Evolutionary conservation across 2,329 filamentous ascomycete genomes (phyloP).

Genomic region (Colletotrichum gloeosporioides): DNA sequence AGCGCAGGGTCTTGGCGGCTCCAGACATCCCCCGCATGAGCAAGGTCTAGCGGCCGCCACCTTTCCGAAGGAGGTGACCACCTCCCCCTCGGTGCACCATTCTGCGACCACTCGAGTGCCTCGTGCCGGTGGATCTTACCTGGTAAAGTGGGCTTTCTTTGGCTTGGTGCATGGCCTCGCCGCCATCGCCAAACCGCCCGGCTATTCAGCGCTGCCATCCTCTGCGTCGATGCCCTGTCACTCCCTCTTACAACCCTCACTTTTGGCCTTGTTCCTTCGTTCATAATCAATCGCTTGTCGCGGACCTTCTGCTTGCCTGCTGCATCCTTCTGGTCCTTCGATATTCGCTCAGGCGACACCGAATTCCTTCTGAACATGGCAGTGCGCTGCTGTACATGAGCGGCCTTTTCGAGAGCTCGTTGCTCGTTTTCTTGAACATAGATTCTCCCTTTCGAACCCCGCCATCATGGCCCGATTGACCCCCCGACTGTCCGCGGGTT

Average conservation of each 20-base stretch:
- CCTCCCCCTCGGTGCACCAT: conserved; percentile 6
- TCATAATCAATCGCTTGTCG: not conserved
- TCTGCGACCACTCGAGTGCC: conserved; percentile 18
- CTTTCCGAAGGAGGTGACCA: not conserved
- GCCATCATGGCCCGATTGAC: conserved; percentile 1
- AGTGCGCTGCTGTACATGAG: conserved; percentile 17
- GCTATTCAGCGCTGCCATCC: not conserved
- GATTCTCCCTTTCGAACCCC: not conserved
- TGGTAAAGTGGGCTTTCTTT: conserved; percentile 9
- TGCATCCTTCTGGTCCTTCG: not conserved
- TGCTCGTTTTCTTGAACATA: not conserved
- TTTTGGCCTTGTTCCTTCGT: not conserved
- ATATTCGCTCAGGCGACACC: not conserved
- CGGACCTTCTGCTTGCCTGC: not conserved
- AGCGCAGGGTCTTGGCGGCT: conserved; percentile 18
- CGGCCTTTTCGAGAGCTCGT: conserved; percentile 12
- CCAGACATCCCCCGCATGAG: conserved; percentile 16
- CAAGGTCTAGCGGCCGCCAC: not conserved
- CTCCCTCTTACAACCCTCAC: not conserved
- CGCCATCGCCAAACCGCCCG: conserved; percentile 12
- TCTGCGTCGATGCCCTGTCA: not conserved
- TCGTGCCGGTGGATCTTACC: conserved; percentile 20
- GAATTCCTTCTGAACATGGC: conserved; percentile 16
- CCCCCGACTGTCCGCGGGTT: not conserved
- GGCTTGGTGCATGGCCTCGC: not conserved